A percentile compares a stretch with the other conserved stretches of the same genome.
These are phyloP conservation scores for Blumeria graminis DNA, from an alignment of 2,329 filamentous ascomycete genomes.

Conservation along the genomic window DNA sequence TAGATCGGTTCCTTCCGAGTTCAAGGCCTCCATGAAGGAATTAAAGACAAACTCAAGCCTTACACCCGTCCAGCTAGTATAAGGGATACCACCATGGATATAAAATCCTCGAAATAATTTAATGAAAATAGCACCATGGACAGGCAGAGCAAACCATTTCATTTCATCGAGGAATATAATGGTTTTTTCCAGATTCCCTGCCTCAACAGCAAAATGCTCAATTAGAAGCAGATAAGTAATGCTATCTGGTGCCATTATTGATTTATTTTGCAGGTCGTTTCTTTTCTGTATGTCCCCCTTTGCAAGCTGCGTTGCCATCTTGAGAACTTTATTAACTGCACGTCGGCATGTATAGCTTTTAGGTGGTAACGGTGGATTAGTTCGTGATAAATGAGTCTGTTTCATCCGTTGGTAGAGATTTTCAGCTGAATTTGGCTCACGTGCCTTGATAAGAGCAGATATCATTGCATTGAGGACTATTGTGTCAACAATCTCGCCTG, in stretches of 20 bases:
- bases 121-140: conserved; percentile 57
- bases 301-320: conserved; percentile 30
- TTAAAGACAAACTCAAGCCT: conserved; percentile 45
- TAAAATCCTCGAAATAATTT: conserved; percentile 65
- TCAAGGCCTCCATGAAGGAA: conserved; percentile 33
- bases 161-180: conserved; percentile 58
- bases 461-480: conserved; percentile 73
- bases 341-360: conserved; percentile 15
- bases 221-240: conserved; percentile 62
- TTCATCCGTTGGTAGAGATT: conserved; percentile 74
- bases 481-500: conserved; percentile 73
- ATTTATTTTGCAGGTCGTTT: conserved; percentile 29
- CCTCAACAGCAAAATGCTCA: conserved; percentile 41
- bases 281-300: conserved; percentile 30
- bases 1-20: conserved; percentile 21
- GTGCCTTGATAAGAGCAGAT: conserved; percentile 47
- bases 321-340: conserved; percentile 26
- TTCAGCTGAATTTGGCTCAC: conserved; percentile 54
- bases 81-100: conserved; percentile 38
- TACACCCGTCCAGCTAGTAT: conserved; percentile 46
- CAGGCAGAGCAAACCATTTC: conserved; percentile 38
- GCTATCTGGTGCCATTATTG: conserved; percentile 48
- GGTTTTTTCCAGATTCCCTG: conserved; percentile 50
- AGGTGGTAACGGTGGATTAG: conserved; percentile 13
- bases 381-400: conserved; percentile 10